Evolutionary conservation across 75 land plant species (phyloP).

Genomic region (Pinus taeda): DNA sequence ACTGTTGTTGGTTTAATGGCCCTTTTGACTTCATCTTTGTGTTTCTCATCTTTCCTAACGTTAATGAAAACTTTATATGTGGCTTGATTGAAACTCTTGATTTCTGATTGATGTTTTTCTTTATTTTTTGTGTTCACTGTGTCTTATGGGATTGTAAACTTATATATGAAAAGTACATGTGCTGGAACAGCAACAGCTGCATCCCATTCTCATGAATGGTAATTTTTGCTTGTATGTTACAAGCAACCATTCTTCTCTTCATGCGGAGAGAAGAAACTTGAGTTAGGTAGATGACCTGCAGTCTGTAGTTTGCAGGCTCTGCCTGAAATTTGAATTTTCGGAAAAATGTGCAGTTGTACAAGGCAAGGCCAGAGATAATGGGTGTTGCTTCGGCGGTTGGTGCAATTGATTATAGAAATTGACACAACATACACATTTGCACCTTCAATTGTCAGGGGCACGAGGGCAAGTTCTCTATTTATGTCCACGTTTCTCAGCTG

Average conservation of each 20-base stretch:
- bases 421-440: too few species aligned
- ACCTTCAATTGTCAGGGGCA: too few species aligned
- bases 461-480: too few species aligned
- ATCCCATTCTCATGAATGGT: not conserved
- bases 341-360: conserved; percentile 9
- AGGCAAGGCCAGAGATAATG: too few species aligned
- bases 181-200: not conserved
- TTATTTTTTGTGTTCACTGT: not conserved
- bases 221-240: not conserved
- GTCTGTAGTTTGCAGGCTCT: conserved; percentile 11
- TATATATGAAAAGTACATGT: not conserved
- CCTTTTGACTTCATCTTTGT: too few species aligned
- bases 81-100: not conserved
- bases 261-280: conserved; percentile 6
- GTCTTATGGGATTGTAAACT: not conserved
- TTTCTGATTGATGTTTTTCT: not conserved
- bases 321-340: conserved; percentile 16
- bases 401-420: too few species aligned
- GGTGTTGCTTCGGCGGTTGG: too few species aligned
- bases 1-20: too few species aligned
- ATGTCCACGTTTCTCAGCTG: too few species aligned
- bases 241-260: conserved; percentile 6
- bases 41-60: too few species aligned
- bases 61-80: not conserved
- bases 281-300: conserved; percentile 15